These are phyloP conservation scores for Coemansia sp. DNA, from an alignment of 192 early-diverging fungal species.

Conservation along the genomic window DNA sequence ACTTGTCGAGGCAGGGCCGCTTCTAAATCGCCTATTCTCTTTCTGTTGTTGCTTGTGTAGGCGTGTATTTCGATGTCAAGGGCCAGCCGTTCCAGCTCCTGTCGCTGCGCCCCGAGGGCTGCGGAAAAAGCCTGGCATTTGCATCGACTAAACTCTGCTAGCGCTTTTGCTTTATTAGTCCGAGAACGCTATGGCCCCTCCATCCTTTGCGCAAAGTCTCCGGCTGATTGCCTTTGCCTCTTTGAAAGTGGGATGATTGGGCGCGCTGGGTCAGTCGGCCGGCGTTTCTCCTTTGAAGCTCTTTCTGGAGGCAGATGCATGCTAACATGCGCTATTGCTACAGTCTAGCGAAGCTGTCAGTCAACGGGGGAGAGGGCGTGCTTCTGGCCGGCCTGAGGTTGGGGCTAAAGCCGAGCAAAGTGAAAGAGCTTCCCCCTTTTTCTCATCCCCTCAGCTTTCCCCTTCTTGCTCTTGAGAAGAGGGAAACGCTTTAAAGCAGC, in stretches of 20 bases:
- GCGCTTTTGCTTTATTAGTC: background rate
- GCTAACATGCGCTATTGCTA: background rate
- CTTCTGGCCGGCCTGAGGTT: background rate
- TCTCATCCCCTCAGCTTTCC: background rate
- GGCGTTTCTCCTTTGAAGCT: slow-evolving; percentile 6
- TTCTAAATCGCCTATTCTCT: slow-evolving; percentile 1
- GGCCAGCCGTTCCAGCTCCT: slow-evolving; percentile 42
- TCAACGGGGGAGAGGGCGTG: background rate
- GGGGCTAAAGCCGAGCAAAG: background rate
- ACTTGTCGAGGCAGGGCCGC: background rate
- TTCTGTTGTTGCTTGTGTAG: slow-evolving; percentile 15
- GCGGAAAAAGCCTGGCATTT: slow-evolving; percentile 25
- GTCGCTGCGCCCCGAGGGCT: slow-evolving; percentile 21
- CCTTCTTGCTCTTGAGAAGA: background rate
- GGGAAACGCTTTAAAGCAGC: slow-evolving; percentile 9
- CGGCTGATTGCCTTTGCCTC: background rate
- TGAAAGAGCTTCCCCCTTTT: slow-evolving; percentile 1
- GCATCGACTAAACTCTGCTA: slow-evolving; percentile 30
- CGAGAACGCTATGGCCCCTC: background rate
- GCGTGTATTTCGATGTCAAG: slow-evolving; percentile 42
- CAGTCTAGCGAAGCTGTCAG: slow-evolving; percentile 4
- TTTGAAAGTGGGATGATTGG: background rate
- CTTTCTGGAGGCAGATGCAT: background rate
- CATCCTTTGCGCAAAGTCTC: background rate
- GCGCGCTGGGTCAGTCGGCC: background rate